Conservation (phyloP, 2,329 filamentous ascomycete species). For the Raffaelea arxii region DNA sequence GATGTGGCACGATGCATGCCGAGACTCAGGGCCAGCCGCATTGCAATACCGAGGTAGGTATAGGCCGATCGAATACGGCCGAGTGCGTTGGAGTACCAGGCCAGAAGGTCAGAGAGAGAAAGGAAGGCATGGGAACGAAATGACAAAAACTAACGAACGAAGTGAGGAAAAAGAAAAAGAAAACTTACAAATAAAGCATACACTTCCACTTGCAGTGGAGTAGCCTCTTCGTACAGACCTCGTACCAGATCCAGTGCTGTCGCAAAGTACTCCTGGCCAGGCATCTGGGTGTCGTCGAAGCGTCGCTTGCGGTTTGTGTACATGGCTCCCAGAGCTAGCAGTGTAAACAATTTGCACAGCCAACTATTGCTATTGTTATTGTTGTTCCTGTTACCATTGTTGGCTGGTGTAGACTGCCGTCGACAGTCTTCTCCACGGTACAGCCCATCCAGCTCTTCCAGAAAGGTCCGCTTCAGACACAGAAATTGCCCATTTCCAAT, state of each 20-base stretch:
- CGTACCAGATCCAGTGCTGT: background rate
- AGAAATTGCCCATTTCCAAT: background rate
- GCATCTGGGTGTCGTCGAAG: background rate
- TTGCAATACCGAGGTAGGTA: conserved; percentile 29
- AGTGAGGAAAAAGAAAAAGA: background rate
- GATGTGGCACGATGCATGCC: conserved; percentile 31
- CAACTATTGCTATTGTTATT: background rate
- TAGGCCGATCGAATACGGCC: conserved; percentile 4
- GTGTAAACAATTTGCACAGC: conserved; percentile 5
- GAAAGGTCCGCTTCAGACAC: background rate
- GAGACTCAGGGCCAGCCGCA: conserved; percentile 32
- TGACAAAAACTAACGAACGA: too few relatives aligned
- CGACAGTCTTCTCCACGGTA: too few relatives aligned
- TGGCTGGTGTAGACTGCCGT: too few relatives aligned
- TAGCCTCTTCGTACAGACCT: conserved; percentile 3
- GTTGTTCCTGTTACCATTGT: too few relatives aligned
- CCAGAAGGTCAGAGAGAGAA: background rate
- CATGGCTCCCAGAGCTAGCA: conserved; percentile 7
- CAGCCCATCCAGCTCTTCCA: conserved; percentile 3
- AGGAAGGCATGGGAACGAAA: too few relatives aligned
- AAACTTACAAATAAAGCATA: background rate
- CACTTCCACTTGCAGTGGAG: conserved; percentile 2
- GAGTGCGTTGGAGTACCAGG: conserved; percentile 5
- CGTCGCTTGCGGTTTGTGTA: conserved; percentile 2
- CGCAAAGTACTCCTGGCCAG: conserved; percentile 6